Evolutionary conservation across 345 rosid species (phyloP).

Genomic region (Firmiana major): DNA sequence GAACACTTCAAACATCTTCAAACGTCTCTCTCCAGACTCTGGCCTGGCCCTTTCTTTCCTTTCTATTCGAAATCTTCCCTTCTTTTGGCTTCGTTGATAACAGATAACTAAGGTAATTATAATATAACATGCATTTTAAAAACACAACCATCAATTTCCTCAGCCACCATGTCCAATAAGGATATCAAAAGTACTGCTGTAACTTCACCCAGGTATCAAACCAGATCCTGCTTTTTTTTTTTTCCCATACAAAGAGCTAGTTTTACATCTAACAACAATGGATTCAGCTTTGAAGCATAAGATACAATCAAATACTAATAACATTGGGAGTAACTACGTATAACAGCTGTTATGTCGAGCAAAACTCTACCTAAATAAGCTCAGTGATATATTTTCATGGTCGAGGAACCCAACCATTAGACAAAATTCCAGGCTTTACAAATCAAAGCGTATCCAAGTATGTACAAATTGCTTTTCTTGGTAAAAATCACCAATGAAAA

Average conservation of each 20-base stretch:
- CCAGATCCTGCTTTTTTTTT: not conserved
- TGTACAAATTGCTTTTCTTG: constrained; percentile 15
- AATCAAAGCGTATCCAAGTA: constrained; percentile 3
- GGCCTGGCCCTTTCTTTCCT: not conserved
- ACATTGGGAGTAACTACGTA: not conserved
- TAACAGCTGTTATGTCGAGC: not conserved
- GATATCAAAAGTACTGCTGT: not conserved
- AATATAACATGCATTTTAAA: too few species aligned
- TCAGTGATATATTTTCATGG: not conserved
- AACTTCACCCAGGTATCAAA: not conserved
- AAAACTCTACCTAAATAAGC: not conserved
- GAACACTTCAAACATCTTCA: not conserved
- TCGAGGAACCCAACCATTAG: not conserved
- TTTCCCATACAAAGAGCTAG: not conserved
- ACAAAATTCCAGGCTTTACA: constrained; percentile 5
- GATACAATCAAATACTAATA: not conserved
- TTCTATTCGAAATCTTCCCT: too few species aligned
- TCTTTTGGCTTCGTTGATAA: too few species aligned
- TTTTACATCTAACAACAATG: not conserved
- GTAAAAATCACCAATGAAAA: not conserved
- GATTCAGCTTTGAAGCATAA: not conserved
- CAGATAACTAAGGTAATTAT: too few species aligned
- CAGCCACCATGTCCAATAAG: too few species aligned
- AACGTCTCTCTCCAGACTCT: not conserved
- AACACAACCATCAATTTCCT: too few species aligned